A percentile compares a stretch with the other conserved stretches of the same genome.
Conservation (phyloP, 148 eudicot species). For the Gaultheria prostrata region DNA sequence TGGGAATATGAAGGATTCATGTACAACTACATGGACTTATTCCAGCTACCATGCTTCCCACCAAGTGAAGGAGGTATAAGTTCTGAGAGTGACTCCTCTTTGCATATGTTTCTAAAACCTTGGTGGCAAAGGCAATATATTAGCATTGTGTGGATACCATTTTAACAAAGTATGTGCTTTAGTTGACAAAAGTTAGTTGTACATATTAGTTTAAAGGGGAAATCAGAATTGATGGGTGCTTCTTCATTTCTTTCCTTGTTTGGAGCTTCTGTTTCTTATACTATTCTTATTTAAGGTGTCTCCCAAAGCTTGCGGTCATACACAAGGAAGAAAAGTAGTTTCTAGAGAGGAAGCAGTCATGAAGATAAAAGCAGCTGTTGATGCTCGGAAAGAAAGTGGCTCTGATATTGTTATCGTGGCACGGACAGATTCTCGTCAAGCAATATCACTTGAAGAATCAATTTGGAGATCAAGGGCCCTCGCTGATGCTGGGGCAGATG, state of each 20-base stretch:
- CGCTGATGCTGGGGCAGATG: constrained; percentile 94
- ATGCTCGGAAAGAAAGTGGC: constrained; percentile 88
- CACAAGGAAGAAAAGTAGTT: constrained; percentile 86
- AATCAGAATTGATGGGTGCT: not conserved
- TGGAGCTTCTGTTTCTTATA: constrained; percentile 23
- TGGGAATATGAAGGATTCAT: not conserved
- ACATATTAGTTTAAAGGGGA: not conserved
- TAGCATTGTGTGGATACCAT: not conserved
- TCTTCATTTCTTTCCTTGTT: not conserved
- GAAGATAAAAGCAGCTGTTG: constrained; percentile 92
- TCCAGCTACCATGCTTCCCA: not conserved
- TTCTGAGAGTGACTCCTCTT: not conserved
- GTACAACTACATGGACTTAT: not conserved
- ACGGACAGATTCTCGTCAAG: constrained; percentile 96
- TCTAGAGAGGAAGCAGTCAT: constrained; percentile 87
- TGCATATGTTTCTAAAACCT: not conserved
- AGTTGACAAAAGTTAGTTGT: not conserved
- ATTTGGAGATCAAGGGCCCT: constrained; percentile 80
- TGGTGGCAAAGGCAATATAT: not conserved
- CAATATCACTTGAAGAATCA: constrained; percentile 81
- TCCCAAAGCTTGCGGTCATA: constrained; percentile 99
- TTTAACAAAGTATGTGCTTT: not conserved
- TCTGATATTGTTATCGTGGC: constrained; percentile 93
- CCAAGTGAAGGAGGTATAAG: not conserved
- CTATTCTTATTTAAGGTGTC: constrained; percentile 55